phyloP scores from a whole-genome alignment of 1,284 basidiomycete species.

The Austroboletus niveus region DNA sequence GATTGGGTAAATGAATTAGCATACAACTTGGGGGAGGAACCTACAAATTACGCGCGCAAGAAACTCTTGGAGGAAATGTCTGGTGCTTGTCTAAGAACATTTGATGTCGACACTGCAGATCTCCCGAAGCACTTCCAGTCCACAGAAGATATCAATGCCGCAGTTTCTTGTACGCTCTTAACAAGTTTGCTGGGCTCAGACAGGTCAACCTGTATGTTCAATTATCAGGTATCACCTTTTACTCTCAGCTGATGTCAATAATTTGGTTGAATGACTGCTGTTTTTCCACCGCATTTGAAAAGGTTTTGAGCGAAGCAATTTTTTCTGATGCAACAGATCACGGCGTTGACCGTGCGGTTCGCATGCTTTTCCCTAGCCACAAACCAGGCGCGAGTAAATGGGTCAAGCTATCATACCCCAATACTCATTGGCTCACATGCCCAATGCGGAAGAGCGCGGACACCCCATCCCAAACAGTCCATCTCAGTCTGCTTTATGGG shows the following conservation, averaged over 20 bases:
- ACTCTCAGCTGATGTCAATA: background rate
- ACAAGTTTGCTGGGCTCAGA: too few species aligned
- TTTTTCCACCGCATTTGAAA: background rate
- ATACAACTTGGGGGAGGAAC: background rate
- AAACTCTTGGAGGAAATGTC: background rate
- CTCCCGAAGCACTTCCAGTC: background rate
- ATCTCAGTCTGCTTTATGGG: background rate
- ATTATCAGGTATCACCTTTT: too few species aligned
- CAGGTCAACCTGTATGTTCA: too few species aligned
- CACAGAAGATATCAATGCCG: background rate
- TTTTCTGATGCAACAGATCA: background rate
- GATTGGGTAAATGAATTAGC: background rate
- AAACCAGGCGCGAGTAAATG: background rate
- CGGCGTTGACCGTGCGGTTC: constrained; percentile 35
- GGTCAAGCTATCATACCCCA: background rate
- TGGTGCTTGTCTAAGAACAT: background rate
- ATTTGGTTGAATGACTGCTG: constrained; percentile 16
- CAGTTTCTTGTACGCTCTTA: background rate
- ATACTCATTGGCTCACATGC: background rate
- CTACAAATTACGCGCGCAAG: background rate
- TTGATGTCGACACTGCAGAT: background rate
- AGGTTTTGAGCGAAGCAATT: constrained; percentile 4
- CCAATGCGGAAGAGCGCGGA: background rate
- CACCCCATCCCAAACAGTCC: background rate
- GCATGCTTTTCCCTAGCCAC: constrained; percentile 28